These are phyloP conservation scores for Wickerhamiella slavikovae DNA, from an alignment of 805 yeast species.

Conservation along the genomic window DNA sequence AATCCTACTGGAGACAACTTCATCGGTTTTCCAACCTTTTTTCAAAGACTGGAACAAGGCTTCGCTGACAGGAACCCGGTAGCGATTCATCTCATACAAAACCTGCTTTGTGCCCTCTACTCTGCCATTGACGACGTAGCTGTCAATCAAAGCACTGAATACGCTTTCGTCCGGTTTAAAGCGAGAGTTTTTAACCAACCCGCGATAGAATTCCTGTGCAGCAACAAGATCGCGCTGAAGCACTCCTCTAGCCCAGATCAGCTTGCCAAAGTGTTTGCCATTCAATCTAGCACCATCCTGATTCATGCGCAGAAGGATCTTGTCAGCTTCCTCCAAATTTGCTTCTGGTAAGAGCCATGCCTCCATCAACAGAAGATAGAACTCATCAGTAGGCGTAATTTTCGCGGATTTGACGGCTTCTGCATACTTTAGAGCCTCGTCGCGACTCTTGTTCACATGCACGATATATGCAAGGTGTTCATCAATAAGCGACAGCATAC, in stretches of 20 bases:
- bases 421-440: constrained; percentile 16
- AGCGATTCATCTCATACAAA: constrained; percentile 16
- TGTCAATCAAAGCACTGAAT: constrained; percentile 22
- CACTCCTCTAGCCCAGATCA: constrained; percentile 22
- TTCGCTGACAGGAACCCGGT: constrained; percentile 9
- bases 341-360: constrained; percentile 16
- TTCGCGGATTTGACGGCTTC: constrained; percentile 13
- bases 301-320: constrained; percentile 16
- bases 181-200: constrained; percentile 13
- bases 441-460: constrained; percentile 15
- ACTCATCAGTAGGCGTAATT: constrained; percentile 18
- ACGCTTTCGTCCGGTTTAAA: constrained; percentile 20
- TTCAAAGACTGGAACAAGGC: neutral
- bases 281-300: constrained; percentile 13
- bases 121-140: constrained; percentile 18
- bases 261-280: constrained; percentile 20
- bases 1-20: too few species aligned
- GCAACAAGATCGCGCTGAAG: constrained; percentile 15
- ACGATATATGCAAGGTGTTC: too few species aligned
- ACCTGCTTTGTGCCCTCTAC: constrained; percentile 15
- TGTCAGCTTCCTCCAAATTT: constrained; percentile 18
- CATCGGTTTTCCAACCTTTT: neutral
- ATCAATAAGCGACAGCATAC: too few species aligned
- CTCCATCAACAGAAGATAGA: constrained; percentile 23
- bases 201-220: constrained; percentile 18